Evolutionary conservation across 108 stramenopile species (phyloP).

Genomic region (Cyclotella choctawhatcheeana): DNA sequence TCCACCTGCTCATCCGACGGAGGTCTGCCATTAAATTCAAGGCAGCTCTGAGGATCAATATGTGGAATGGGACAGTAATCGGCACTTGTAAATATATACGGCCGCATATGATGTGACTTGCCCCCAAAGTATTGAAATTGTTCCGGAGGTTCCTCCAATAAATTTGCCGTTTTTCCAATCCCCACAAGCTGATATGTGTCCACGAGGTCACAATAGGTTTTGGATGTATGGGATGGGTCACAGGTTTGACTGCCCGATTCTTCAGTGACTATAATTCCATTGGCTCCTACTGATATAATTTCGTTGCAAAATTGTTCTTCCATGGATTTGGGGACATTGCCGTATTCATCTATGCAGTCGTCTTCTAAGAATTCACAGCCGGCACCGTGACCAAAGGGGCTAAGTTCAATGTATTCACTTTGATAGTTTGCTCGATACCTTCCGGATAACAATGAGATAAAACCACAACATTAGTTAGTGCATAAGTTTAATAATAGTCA

Average conservation of each 20-base stretch:
- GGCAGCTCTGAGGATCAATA: constrained; percentile 41
- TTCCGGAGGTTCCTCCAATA: constrained; percentile 32
- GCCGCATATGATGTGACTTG: constrained; percentile 34
- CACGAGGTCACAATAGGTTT: constrained; percentile 52
- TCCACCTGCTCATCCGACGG: constrained; percentile 27
- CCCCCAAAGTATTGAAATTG: constrained; percentile 46
- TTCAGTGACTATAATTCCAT: constrained; percentile 14
- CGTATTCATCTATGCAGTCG: constrained; percentile 53
- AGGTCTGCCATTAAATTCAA: constrained; percentile 26
- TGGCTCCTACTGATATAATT: constrained; percentile 17
- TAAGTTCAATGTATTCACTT: constrained; percentile 42
- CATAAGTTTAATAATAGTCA: constrained; percentile 44
- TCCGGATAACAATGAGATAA: too few species aligned
- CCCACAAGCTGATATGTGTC: constrained; percentile 32
- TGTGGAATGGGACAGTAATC: constrained; percentile 54
- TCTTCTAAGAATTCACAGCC: constrained; percentile 60
- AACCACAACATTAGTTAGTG: neutral
- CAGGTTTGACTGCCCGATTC: constrained; percentile 42
- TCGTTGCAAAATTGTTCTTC: constrained; percentile 69
- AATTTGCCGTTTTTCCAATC: constrained; percentile 34
- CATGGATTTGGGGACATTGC: constrained; percentile 63
- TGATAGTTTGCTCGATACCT: constrained; percentile 57
- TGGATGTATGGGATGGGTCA: constrained; percentile 51
- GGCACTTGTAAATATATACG: constrained; percentile 40
- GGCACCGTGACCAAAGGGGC: constrained; percentile 54